Percentiles rank a stretch among this genome's conserved stretches.
Evolutionary conservation across 2,329 filamentous ascomycete genomes (phyloP).

Genomic region (Arthrocladium fulminans): DNA sequence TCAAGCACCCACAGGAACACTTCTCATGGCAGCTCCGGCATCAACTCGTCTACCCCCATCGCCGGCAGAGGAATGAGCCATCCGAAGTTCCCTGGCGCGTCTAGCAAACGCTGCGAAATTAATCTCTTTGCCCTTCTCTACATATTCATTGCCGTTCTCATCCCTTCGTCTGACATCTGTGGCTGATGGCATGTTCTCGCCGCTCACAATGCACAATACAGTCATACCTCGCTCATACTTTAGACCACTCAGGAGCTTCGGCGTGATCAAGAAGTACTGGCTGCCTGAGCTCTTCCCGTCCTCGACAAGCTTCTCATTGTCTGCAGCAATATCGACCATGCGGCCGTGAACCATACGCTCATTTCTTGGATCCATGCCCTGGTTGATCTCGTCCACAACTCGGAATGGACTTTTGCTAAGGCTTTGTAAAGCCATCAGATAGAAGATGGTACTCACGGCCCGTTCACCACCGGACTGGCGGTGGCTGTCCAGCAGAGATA

Average conservation of each 20-base stretch:
- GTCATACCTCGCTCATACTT: conserved; percentile 87
- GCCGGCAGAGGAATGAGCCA: conserved; percentile 8
- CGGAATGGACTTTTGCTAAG: conserved; percentile 92
- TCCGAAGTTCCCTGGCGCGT: conserved; percentile 28
- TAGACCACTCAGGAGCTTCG: conserved; percentile 79
- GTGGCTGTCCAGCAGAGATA: conserved; percentile 80
- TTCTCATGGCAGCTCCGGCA: background rate
- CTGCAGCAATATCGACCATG: conserved; percentile 95
- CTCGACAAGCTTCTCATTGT: conserved; percentile 46
- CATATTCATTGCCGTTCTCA: conserved; percentile 18
- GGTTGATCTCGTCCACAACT: conserved; percentile 98
- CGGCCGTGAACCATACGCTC: conserved; percentile 96
- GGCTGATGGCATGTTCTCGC: conserved; percentile 50
- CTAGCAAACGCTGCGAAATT: conserved; percentile 31
- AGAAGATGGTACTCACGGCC: conserved; percentile 95
- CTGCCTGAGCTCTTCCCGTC: conserved; percentile 35
- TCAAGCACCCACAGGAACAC: conserved; percentile 1
- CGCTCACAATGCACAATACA: conserved; percentile 85
- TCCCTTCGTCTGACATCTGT: conserved; percentile 9
- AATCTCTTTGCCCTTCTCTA: conserved; percentile 26
- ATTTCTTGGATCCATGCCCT: conserved; percentile 98
- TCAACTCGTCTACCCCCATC: conserved; percentile 9
- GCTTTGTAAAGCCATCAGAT: conserved; percentile 93
- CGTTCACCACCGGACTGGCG: conserved; percentile 94
- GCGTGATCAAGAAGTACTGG: conserved; percentile 94